Percentiles rank a stretch among this genome's conserved stretches.
These are phyloP conservation scores for Emiliania huxleyi DNA, from an alignment of 78 protist genomes.

Conservation along the genomic window DNA sequence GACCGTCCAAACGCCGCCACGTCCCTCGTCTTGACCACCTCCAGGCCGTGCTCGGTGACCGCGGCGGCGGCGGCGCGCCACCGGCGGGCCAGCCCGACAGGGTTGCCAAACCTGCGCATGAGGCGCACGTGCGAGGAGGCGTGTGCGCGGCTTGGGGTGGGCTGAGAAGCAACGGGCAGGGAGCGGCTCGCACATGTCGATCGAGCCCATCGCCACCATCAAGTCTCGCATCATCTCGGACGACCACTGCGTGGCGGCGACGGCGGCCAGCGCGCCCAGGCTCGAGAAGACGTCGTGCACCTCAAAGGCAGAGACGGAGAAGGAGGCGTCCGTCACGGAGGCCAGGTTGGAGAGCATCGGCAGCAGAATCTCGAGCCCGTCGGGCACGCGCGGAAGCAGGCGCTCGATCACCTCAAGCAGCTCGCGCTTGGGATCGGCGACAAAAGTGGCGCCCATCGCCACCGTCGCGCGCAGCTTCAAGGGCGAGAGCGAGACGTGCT, in stretches of 20 bases:
- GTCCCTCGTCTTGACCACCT: neutral
- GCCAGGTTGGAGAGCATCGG: neutral
- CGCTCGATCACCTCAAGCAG: neutral
- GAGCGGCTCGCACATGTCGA: too few species aligned
- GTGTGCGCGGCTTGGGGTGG: too few species aligned
- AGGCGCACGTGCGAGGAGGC: too few species aligned
- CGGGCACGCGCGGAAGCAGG: neutral
- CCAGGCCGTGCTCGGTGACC: neutral
- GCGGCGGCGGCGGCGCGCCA: neutral
- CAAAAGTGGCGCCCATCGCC: neutral
- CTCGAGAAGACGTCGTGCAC: neutral
- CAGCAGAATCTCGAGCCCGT: neutral
- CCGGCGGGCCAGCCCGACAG: neutral
- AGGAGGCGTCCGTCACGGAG: neutral
- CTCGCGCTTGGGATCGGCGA: neutral
- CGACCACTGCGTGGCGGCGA: neutral
- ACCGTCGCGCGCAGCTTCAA: neutral
- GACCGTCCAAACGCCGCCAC: neutral
- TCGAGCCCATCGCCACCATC: neutral
- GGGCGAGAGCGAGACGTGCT: neutral
- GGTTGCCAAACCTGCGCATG: neutral
- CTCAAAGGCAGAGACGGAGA: neutral
- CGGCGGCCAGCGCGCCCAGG: neutral
- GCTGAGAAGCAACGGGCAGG: too few species aligned
- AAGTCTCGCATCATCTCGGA: neutral